Percentiles rank a stretch among this genome's conserved stretches.
These are phyloP conservation scores for Porcisia hertigi DNA, from an alignment of 208 protist genomes.

Conservation along the genomic window DNA sequence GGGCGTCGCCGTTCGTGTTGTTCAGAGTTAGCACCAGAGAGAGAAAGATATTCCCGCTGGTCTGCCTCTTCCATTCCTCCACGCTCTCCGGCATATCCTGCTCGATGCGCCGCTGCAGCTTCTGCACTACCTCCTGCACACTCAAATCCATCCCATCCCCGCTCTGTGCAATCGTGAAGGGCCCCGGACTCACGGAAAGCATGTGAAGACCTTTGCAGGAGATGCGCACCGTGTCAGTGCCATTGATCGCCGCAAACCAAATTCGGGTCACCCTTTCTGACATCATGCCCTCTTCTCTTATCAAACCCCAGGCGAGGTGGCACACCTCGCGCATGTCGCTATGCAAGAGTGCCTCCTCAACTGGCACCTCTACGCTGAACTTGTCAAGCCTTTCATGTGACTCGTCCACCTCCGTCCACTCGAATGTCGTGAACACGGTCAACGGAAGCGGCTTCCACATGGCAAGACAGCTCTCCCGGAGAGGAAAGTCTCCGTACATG, in stretches of 20 bases:
- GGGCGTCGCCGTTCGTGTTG: slow-evolving; percentile 25
- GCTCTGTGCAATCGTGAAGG: slow-evolving; percentile 8
- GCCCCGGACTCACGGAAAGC: slow-evolving; percentile 14
- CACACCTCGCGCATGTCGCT: slow-evolving; percentile 49
- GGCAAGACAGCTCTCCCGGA: slow-evolving; percentile 29
- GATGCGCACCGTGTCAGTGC: slow-evolving; percentile 28
- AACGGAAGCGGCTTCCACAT: slow-evolving; percentile 34
- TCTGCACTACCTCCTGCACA: slow-evolving; percentile 27
- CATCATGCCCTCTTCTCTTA: slow-evolving; percentile 34
- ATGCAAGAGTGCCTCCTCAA: slow-evolving; percentile 45
- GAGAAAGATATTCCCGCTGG: slow-evolving; percentile 16
- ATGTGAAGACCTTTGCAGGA: slow-evolving; percentile 25
- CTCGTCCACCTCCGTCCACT: slow-evolving; percentile 23
- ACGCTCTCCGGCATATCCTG: slow-evolving; percentile 21
- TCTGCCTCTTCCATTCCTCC: slow-evolving; percentile 16
- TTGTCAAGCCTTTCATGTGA: slow-evolving; percentile 17
- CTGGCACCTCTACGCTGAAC: slow-evolving; percentile 29
- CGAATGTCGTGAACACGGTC: slow-evolving; percentile 35
- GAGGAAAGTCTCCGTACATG: slow-evolving; percentile 48
- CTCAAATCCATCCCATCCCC: slow-evolving; percentile 35
- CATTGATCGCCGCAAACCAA: slow-evolving; percentile 48
- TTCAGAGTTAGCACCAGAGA: slow-evolving; percentile 28
- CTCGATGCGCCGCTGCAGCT: slow-evolving; percentile 25
- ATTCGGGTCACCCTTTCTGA: slow-evolving; percentile 19
- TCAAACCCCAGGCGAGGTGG: slow-evolving; percentile 34